Conservation (phyloP, 2,329 filamentous ascomycete genomes). For the Myriosclerotinia duriaeana region DNA sequence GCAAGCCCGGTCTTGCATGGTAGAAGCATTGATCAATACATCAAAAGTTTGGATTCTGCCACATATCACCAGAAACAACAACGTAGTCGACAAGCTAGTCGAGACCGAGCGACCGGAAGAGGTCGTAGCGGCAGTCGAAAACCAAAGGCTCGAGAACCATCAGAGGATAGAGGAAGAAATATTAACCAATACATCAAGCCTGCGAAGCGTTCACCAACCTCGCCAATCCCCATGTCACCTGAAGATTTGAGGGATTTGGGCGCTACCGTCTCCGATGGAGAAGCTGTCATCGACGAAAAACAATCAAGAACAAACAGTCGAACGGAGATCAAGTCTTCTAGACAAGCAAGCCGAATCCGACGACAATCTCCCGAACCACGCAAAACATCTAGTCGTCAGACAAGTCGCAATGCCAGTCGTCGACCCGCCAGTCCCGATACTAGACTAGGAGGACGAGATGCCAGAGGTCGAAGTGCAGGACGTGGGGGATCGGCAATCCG, state of each 20-base stretch:
- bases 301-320: conserved; percentile 33
- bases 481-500: conserved; percentile 58
- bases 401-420: conserved; percentile 45
- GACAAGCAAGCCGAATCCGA: conserved; percentile 40
- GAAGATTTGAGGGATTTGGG: conserved; percentile 72
- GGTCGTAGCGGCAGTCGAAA: conserved; percentile 52
- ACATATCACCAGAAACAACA: conserved; percentile 59
- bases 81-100: conserved; percentile 49
- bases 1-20: conserved; percentile 59
- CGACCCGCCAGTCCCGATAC: conserved; percentile 42
- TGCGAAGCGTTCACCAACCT: conserved; percentile 84
- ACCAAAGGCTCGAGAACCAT: conserved; percentile 56
- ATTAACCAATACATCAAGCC: conserved; percentile 61
- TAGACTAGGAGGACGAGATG: conserved; percentile 41
- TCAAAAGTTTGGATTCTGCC: conserved; percentile 80
- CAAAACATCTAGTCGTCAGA: conserved; percentile 38
- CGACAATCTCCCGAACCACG: conserved; percentile 37
- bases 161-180: conserved; percentile 69
- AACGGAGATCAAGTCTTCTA: conserved; percentile 41
- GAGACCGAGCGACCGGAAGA: conserved; percentile 41
- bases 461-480: conserved; percentile 61
- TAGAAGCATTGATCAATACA: conserved; percentile 77
- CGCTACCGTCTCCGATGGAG: conserved; percentile 40
- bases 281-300: conserved; percentile 32
- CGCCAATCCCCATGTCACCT: conserved; percentile 90